Percentiles rank a stretch among this genome's conserved stretches.
Evolutionary conservation across 2,329 filamentous ascomycete species (phyloP).

Genomic region (Pseudogymnoascus sp.): DNA sequence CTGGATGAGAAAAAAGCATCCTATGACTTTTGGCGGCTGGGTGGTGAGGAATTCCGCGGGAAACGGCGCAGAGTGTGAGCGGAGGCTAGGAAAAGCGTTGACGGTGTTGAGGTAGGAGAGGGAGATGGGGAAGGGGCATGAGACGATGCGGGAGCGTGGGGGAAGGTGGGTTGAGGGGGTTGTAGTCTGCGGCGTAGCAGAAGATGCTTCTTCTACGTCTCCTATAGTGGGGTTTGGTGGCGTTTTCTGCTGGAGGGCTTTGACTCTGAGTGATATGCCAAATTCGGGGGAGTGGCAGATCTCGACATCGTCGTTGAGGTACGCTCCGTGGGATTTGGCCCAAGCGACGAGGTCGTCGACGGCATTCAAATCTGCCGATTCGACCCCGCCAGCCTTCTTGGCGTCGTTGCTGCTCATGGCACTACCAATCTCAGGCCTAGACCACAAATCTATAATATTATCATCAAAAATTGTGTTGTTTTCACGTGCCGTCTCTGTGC

Average conservation of each 20-base stretch:
- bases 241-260: slow-evolving; percentile 20
- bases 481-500: neutral
- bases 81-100: slow-evolving; percentile 27
- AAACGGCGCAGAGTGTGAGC: slow-evolving; percentile 32
- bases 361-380: slow-evolving; percentile 47
- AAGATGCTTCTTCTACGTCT: slow-evolving; percentile 9
- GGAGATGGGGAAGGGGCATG: slow-evolving; percentile 44
- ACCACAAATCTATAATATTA: neutral
- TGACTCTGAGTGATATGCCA: slow-evolving; percentile 49
- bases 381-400: slow-evolving; percentile 21
- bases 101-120: slow-evolving; percentile 54
- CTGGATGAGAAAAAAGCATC: slow-evolving; percentile 62
- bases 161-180: slow-evolving; percentile 10
- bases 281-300: slow-evolving; percentile 45
- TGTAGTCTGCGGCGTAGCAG: neutral
- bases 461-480: neutral
- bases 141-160: slow-evolving; percentile 35
- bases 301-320: slow-evolving; percentile 45
- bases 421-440: neutral
- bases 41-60: slow-evolving; percentile 42
- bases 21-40: slow-evolving; percentile 51
- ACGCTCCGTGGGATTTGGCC: slow-evolving; percentile 40
- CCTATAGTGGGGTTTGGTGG: slow-evolving; percentile 32
- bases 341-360: slow-evolving; percentile 40
- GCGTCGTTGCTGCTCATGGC: neutral